Evolutionary conservation across 2,329 filamentous ascomycete species (phyloP), one percentile per base, ranked within the genome.

Genomic region (Teratosphaeriaceae sp.): DNA sequence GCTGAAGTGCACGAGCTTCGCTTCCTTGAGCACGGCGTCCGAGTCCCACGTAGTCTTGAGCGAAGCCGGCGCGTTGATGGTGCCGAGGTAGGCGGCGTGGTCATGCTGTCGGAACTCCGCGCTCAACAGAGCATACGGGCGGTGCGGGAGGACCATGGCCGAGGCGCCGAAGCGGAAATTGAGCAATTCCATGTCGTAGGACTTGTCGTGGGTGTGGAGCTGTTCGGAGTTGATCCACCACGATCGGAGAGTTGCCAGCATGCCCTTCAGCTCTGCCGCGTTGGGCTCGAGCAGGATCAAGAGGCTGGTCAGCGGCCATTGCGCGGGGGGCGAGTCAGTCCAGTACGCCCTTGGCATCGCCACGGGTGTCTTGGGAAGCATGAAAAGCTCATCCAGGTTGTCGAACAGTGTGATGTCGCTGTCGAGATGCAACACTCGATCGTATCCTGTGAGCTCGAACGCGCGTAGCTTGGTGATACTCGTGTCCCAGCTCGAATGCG

Each of bases 281-380:
- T 72, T 76, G 0, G 83, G 82, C 39, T 79, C 67, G 24, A 84
- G 65, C 2, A 85, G 71, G 61, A 84, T 74, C 33, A 84, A 56
- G 30, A 80, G 72, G 1, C 77, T 78, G 0, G 78, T 77, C 5
- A 85, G 68, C 2, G 71, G 68, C 47, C 70, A 69, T 18, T 29
- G 39, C 8, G 16, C 34, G 11, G 42, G 21, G 15, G 40, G 20
- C 43, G 44, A 22, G 18, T 52, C 38, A 7, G 43, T 43, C 82
- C 82, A 86, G 60, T 87, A 85, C 11, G 82, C 83, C 27, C 79
- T 75, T 1, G 82, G 79, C 73, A 85, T 81, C 2, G 81, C 82
- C 3, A 82, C 71, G 1, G 74, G 67, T 1, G 74, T 71, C 1
- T 66, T 59, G 0, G 83, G 83, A 1, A 83, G 67, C 31, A 82